Base-by-base conservation (phyloP, 257 asterid genomes). In the Jaltomata sinuosa region DNA sequence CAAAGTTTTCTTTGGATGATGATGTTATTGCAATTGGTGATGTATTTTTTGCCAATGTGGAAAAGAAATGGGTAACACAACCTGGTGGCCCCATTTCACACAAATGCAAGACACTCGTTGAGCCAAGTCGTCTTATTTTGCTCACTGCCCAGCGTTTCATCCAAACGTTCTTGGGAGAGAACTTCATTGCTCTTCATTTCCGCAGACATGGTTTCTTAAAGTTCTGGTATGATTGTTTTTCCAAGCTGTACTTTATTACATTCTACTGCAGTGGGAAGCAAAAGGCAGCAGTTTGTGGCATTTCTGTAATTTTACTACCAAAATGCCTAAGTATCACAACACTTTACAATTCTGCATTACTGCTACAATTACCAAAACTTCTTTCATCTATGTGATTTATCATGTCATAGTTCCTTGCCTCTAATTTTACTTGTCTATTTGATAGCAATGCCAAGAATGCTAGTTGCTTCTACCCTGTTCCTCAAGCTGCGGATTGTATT, bases 181-280 rank as follows among this genome's bases (percentile, higher is more conserved):
- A 94, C 87, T 97, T 93, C 55, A 79, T 89, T 69, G 97, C 99
- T 84, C 97, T 97, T 91, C 99, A 97, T 89, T 94, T 95, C 85
- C 94, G 98, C 84, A 90, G 98, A 54, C 99, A 97, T 83, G 99
- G 99, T 85, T 94, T 97, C 93, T 93, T 97, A 91, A 97, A 97
- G 86, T 97, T 97, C 91, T 97, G 99, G 99, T 97, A 91, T 32
- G 83, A 52, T 55, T 61, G 84, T 21, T 22, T 71, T 71, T 61
- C 88, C 79, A 81, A 32, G 5, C 9, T 29, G 38, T 29, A 3
- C 42, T 27, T 27, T 61, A 61, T 2, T 18, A 29, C 1, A 31
- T 6, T 12, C 22, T 64, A 18, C 15, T 2, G 22, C 8, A 31
- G n/a, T 31, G 11, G 42, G 42, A 64, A 64, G 21, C n/a, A 4